These are phyloP conservation scores for Cytospora piceae DNA, from an alignment of 2,329 filamentous ascomycete genomes.

Conservation along the genomic window DNA sequence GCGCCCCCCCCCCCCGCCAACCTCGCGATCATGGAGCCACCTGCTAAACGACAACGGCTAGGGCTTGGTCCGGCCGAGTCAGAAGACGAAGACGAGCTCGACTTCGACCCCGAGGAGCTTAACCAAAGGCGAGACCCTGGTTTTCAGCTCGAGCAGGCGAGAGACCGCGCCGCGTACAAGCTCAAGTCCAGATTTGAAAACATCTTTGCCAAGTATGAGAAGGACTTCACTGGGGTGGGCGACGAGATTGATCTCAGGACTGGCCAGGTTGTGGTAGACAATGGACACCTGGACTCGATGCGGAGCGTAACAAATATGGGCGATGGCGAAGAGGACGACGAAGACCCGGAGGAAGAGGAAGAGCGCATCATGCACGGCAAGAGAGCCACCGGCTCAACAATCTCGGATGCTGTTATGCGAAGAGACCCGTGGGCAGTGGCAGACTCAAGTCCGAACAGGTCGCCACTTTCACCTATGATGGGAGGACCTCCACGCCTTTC, in stretches of 20 bases:
- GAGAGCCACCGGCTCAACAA: not conserved
- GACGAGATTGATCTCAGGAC: constrained; percentile 89
- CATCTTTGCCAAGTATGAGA: constrained; percentile 87
- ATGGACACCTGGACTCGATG: constrained; percentile 75
- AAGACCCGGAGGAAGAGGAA: constrained; percentile 38
- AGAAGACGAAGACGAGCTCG: constrained; percentile 50
- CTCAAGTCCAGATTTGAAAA: constrained; percentile 84
- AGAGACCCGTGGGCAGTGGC: constrained; percentile 12
- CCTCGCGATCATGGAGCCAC: constrained; percentile 56
- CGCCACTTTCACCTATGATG: not conserved
- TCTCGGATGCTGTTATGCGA: constrained; percentile 1
- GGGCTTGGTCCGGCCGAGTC: constrained; percentile 45
- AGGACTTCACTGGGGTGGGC: constrained; percentile 79
- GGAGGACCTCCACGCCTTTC: constrained; percentile 31
- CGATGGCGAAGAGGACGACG: constrained; percentile 32
- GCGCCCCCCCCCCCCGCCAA: not conserved
- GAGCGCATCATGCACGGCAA: constrained; percentile 35
- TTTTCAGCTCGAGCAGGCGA: constrained; percentile 62
- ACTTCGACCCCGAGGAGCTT: constrained; percentile 52
- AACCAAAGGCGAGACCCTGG: constrained; percentile 54
- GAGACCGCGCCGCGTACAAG: constrained; percentile 68
- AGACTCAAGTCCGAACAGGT: not conserved
- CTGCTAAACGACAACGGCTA: constrained; percentile 64
- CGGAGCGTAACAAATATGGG: constrained; percentile 26
- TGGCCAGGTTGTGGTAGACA: constrained; percentile 83